These are phyloP conservation scores for Hypoxylon fragiforme DNA, from an alignment of 495 filamentous ascomycete species.

Conservation along the genomic window DNA sequence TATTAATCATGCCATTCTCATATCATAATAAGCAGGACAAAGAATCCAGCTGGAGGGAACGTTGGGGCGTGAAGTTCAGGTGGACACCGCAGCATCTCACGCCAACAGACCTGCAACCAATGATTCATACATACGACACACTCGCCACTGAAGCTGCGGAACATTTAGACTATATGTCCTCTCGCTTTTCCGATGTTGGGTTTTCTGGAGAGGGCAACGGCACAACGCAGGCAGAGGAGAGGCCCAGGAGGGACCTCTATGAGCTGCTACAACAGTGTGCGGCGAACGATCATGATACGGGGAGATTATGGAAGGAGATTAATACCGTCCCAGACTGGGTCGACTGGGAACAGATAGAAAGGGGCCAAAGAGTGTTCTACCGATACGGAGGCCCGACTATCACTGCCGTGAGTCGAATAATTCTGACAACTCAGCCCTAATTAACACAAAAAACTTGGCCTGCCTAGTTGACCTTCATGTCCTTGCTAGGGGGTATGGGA, in stretches of 20 bases:
- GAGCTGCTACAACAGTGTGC: constrained; percentile 61
- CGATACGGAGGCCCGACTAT: constrained; percentile 71
- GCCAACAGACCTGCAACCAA: constrained; percentile 58
- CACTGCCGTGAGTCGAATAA: constrained; percentile 43
- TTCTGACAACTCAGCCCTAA: background rate
- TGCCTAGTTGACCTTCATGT: constrained; percentile 61
- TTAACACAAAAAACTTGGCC: background rate
- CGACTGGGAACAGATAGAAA: constrained; percentile 75
- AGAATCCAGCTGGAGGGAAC: constrained; percentile 45
- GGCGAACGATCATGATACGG: constrained; percentile 58
- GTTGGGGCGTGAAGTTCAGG: constrained; percentile 71
- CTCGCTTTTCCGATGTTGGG: constrained; percentile 24
- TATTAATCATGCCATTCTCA: constrained; percentile 13
- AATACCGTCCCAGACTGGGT: constrained; percentile 78
- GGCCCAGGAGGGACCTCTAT: constrained; percentile 59
- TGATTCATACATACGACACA: constrained; percentile 68
- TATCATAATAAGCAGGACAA: background rate
- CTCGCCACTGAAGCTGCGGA: constrained; percentile 68
- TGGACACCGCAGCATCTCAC: constrained; percentile 70
- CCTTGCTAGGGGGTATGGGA: constrained; percentile 67
- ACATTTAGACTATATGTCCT: constrained; percentile 60
- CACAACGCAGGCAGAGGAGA: constrained; percentile 23
- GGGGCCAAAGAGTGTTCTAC: constrained; percentile 71
- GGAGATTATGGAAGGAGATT: constrained; percentile 66
- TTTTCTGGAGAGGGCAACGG: background rate